Evolutionary conservation across 2,329 filamentous ascomycete genomes (phyloP).

Genomic region (Cryphonectria nitschkei): DNA sequence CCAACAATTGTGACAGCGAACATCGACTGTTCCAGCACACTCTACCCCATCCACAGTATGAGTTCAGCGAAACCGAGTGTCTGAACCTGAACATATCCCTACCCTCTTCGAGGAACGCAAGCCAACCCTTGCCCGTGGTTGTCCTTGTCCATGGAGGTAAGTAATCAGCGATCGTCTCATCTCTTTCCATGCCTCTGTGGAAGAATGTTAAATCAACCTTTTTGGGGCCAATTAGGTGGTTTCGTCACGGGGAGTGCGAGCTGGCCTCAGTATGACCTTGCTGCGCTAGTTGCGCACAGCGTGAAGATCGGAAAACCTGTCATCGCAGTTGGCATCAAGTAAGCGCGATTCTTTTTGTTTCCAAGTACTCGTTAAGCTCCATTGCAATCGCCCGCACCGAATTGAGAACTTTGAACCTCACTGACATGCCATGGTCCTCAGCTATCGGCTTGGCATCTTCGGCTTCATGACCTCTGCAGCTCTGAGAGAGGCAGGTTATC

Average conservation of each 20-base stretch:
- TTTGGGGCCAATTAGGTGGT: slow-evolving; percentile 33
- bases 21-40: slow-evolving; percentile 52
- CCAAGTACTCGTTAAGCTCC: neutral
- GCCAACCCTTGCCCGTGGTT: slow-evolving; percentile 50
- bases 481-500: slow-evolving; percentile 47
- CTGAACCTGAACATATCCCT: slow-evolving; percentile 57
- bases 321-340: slow-evolving; percentile 51
- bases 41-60: slow-evolving; percentile 43
- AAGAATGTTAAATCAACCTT: neutral
- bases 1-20: slow-evolving; percentile 48
- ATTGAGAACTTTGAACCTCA: too few species aligned
- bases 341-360: slow-evolving; percentile 23
- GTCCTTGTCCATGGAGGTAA: slow-evolving; percentile 56
- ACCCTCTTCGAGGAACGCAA: slow-evolving; percentile 36
- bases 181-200: neutral
- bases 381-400: neutral
- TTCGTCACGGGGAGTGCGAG: slow-evolving; percentile 53
- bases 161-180: neutral
- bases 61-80: slow-evolving; percentile 52
- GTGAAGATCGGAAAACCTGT: slow-evolving; percentile 48
- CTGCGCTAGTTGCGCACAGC: slow-evolving; percentile 49
- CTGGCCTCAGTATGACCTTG: slow-evolving; percentile 56
- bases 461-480: slow-evolving; percentile 54
- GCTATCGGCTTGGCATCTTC: slow-evolving; percentile 50
- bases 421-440: neutral